Base-by-base conservation (phyloP, 345 rosid species). In the Pistacia vera region DNA sequence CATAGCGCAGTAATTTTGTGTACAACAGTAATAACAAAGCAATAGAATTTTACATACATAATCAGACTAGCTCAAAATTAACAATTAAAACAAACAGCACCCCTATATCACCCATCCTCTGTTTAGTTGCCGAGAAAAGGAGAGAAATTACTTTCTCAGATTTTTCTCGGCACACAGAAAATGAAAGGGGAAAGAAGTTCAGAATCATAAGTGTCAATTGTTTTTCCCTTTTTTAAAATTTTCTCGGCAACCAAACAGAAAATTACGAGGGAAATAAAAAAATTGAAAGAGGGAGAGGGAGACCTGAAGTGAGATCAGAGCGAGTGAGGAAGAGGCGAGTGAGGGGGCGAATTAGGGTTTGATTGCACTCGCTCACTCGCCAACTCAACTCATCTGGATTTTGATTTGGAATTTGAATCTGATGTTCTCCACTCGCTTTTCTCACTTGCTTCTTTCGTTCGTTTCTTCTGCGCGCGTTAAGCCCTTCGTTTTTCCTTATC, bases 311-410 rank as follows among this genome's bases (percentile, higher is more conserved):
- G 18, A 59, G 16, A 59, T 0, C 9, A 38, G 18, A 49, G 74
- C 64, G 74, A 71, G 74, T 63, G 49, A 17, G 38, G 20, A 30
- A 9, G 58, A 25, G 35, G 77, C 77, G 77, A 66, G 77, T 74
- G 68, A 38, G 63, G 33, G 25, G n/a, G 36, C 44, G 44, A 63
- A 35, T 20, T 22, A 60, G 75, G 75, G 66, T 48, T 72, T 70
- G 63, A 55, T 22, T 33, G 54, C 61, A 69, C 73, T 70, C 60
- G n/a, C 63, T 20, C 17, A 54, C 54, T 22, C 57, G 54, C 56
- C 57, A 54, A 18, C 57, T 5, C 4, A 54, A 54, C 11, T 38
- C 59, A 28, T 68, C 71, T 14, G 44, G 17, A 18, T 54, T 54
- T 18, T 54, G 57, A 13, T 13, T 18, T 54, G 57, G 18, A 54